These are phyloP conservation scores for Juncus inflexus DNA, from an alignment of 176 grass and related monocot species.

Conservation along the genomic window DNA sequence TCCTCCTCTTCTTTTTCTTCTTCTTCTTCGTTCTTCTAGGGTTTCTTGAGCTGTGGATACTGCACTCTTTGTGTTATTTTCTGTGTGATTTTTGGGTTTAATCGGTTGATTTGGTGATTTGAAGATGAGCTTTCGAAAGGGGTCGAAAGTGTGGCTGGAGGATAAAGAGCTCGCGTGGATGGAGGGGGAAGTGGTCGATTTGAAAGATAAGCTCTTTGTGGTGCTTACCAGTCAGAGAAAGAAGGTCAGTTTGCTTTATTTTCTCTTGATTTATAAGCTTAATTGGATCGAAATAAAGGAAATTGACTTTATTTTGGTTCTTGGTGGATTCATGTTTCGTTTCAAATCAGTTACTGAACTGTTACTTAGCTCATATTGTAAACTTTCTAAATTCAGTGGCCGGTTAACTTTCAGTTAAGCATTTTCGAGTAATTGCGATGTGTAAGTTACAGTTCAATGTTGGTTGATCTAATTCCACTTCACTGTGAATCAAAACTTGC, in stretches of 20 bases:
- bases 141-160: constrained; percentile 87
- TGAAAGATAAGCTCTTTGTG: constrained; percentile 39
- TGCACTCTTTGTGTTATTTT: neutral
- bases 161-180: constrained; percentile 85
- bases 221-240: constrained; percentile 57
- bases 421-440: neutral
- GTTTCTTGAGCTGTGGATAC: constrained; percentile 9
- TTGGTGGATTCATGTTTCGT: neutral
- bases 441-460: constrained; percentile 3
- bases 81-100: constrained; percentile 11
- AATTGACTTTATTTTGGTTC: neutral
- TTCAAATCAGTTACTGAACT: neutral
- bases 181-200: constrained; percentile 77
- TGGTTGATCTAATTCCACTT: neutral
- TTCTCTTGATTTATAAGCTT: constrained; percentile 41
- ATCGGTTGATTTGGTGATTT: neutral
- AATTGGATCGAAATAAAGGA: constrained; percentile 8
- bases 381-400: neutral
- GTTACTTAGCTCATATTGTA: neutral
- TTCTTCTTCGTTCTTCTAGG: constrained; percentile 12
- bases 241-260: constrained; percentile 42
- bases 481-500: too few relatives aligned
- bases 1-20: constrained; percentile 1
- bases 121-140: constrained; percentile 87
- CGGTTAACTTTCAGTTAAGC: neutral